Percentiles rank a stretch among this genome's conserved stretches.
Evolutionary conservation across 1,139 yeast genomes (phyloP).

Genomic region (Magnusiomyces fungicola): DNA sequence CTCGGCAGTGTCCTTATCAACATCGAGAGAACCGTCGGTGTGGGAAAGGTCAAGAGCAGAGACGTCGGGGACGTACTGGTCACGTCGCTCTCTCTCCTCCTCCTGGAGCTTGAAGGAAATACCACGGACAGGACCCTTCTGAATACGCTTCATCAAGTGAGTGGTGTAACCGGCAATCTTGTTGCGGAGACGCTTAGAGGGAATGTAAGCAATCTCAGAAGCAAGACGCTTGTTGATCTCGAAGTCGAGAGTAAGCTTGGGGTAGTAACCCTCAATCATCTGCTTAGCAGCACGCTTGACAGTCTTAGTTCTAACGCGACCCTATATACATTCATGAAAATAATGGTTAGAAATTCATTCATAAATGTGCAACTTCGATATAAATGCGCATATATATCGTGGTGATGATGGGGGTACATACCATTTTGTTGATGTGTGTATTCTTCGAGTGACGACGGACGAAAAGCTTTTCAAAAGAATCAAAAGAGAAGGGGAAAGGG

Average conservation of each 20-base stretch:
- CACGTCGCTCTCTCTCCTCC: conserved; percentile 99
- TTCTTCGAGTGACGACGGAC: conserved; percentile 4
- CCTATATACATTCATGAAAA: conserved; percentile 15
- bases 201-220: conserved; percentile 97
- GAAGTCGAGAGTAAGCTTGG: conserved; percentile 98
- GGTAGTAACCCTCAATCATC: conserved; percentile 99
- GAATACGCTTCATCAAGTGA: conserved; percentile 99
- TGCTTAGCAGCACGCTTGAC: conserved; percentile 99
- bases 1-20: conserved; percentile 96
- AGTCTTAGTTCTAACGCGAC: conserved; percentile 70
- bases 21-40: conserved; percentile 94
- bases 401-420: not conserved
- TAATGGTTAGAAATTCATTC: not conserved
- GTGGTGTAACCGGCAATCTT: conserved; percentile 99
- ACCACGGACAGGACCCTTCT: conserved; percentile 99
- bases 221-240: conserved; percentile 99
- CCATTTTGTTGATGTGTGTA: conserved; percentile 8
- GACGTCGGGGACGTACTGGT: conserved; percentile 99
- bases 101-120: conserved; percentile 99
- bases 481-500: conserved; percentile 1
- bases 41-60: conserved; percentile 98
- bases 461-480: not conserved
- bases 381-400: not conserved
- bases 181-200: conserved; percentile 99
- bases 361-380: not conserved